Conservation (phyloP, 768 basidiomycete genomes). For the Xanthoconium stramineum region DNA sequence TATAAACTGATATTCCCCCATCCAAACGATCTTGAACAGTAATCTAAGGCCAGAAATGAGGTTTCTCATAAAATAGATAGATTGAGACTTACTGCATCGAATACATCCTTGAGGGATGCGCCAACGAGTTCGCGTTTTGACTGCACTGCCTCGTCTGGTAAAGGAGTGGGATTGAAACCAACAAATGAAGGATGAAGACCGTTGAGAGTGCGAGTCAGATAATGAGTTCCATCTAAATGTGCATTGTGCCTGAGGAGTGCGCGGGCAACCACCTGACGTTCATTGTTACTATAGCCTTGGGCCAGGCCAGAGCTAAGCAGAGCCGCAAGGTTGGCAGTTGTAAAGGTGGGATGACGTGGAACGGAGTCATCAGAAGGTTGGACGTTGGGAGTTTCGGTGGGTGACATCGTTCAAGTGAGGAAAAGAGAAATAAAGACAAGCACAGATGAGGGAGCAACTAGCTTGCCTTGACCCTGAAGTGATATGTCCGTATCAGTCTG, state of each 20-base stretch:
- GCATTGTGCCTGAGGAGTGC: neutral
- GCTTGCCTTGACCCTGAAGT: neutral
- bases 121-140: neutral
- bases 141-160: neutral
- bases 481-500: neutral
- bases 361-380: neutral
- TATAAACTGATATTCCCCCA: neutral
- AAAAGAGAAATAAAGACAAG: neutral
- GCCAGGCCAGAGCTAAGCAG: neutral
- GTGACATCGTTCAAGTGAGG: neutral
- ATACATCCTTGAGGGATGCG: neutral
- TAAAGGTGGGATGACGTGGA: neutral
- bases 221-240: neutral
- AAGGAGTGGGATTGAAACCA: neutral
- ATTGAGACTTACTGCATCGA: neutral
- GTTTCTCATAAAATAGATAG: neutral
- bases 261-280: neutral
- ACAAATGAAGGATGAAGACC: neutral
- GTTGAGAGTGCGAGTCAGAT: neutral
- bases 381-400: neutral
- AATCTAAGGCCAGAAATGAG: neutral
- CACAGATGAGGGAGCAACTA: neutral
- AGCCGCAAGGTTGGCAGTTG: neutral
- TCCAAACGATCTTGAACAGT: neutral
- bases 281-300: neutral